Percentiles rank a stretch among this genome's conserved stretches.
Evolutionary conservation across 75 land plant genomes (phyloP).

Genomic region (Isoetes taiwanensis): DNA sequence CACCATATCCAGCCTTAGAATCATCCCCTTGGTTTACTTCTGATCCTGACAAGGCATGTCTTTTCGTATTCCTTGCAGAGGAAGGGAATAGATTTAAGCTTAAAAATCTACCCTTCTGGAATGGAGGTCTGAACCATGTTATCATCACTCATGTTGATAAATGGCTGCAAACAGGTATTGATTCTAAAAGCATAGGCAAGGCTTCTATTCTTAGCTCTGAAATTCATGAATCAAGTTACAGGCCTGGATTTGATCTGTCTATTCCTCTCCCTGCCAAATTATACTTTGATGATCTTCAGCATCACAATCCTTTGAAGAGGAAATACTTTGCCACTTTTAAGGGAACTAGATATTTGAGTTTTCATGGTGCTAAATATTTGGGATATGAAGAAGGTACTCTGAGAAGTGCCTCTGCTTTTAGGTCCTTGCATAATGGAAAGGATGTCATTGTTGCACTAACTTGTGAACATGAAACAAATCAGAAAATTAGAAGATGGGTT

Average conservation of each 20-base stretch:
- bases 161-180: conserved; percentile 13
- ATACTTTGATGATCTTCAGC: conserved; percentile 9
- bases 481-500: conserved; percentile 12
- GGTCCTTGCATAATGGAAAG: conserved; percentile 21
- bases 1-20: not conserved
- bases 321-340: conserved; percentile 18
- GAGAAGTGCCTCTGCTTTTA: conserved; percentile 10
- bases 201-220: conserved; percentile 14
- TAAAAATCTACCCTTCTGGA: conserved; percentile 11
- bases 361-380: too few relatives aligned
- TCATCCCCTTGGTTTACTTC: conserved; percentile 8
- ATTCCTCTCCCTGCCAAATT: conserved; percentile 14
- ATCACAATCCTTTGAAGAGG: conserved; percentile 8
- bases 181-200: conserved; percentile 11
- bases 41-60: conserved; percentile 19
- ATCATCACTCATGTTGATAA: conserved; percentile 18
- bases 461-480: conserved; percentile 22
- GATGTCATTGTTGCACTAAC: conserved; percentile 27
- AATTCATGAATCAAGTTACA: conserved; percentile 10
- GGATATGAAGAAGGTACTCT: conserved; percentile 23
- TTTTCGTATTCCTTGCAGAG: conserved; percentile 17
- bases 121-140: conserved; percentile 18
- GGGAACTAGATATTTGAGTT: conserved; percentile 13
- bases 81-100: not conserved
- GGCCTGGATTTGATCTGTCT: conserved; percentile 16